Evolutionary conservation across 208 protist genomes (phyloP).

Genomic region (Angomonas ambiguus): DNA sequence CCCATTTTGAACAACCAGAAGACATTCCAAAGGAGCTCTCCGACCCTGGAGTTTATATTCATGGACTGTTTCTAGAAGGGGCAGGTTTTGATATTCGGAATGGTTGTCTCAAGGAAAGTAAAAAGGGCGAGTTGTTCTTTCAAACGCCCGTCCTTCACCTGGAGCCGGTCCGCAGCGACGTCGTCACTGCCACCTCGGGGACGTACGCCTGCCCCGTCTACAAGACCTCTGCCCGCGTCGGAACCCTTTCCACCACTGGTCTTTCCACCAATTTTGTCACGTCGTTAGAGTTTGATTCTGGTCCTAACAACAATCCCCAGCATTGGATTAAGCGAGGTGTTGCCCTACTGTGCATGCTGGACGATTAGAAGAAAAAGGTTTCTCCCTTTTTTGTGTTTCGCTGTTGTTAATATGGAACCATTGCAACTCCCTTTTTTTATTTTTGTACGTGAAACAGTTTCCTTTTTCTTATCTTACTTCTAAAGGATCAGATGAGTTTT

Average conservation of each 20-base stretch:
- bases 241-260: slow-evolving; percentile 87
- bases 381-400: neutral
- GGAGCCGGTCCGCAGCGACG: slow-evolving; percentile 59
- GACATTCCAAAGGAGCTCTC: slow-evolving; percentile 50
- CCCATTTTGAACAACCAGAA: slow-evolving; percentile 60
- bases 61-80: slow-evolving; percentile 92
- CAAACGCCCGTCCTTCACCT: slow-evolving; percentile 88
- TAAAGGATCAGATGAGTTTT: neutral
- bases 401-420: neutral
- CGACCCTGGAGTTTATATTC: slow-evolving; percentile 85
- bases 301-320: slow-evolving; percentile 27
- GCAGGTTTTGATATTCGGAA: slow-evolving; percentile 55
- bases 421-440: neutral
- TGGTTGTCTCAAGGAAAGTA: slow-evolving; percentile 64
- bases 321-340: slow-evolving; percentile 93
- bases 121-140: slow-evolving; percentile 83
- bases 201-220: slow-evolving; percentile 91
- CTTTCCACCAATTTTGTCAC: slow-evolving; percentile 92
- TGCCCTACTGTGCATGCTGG: slow-evolving; percentile 91
- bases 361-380: slow-evolving; percentile 50
- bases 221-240: slow-evolving; percentile 89
- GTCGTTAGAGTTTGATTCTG: slow-evolving; percentile 66
- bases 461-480: slow-evolving; percentile 2
- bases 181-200: slow-evolving; percentile 20
- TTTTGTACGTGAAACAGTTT: neutral